Evolutionary conservation across 2,329 filamentous ascomycete genomes (phyloP).

Genomic region (Onygena corvina): DNA sequence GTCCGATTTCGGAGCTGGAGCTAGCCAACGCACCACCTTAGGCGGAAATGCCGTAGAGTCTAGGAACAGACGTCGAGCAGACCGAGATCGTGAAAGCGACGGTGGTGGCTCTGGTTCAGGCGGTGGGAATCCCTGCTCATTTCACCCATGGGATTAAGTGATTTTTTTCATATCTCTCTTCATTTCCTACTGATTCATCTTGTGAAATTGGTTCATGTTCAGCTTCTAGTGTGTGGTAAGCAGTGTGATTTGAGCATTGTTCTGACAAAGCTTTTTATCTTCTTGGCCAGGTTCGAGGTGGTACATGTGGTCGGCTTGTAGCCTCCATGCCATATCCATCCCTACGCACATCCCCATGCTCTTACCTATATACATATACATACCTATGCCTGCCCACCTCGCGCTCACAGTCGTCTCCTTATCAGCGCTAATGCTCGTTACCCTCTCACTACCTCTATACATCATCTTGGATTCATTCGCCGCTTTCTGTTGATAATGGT

Average conservation of each 20-base stretch:
- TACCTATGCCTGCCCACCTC: not conserved
- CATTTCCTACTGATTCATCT: not conserved
- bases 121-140: slow-evolving; percentile 14
- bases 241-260: not conserved
- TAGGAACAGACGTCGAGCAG: slow-evolving; percentile 3
- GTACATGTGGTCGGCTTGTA: not conserved
- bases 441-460: slow-evolving; percentile 1
- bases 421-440: not conserved
- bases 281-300: not conserved
- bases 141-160: slow-evolving; percentile 7
- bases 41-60: not conserved
- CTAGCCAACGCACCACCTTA: not conserved
- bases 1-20: slow-evolving; percentile 32
- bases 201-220: not conserved
- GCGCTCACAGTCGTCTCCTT: not conserved
- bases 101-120: slow-evolving; percentile 23
- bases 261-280: slow-evolving; percentile 1
- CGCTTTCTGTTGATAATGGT: not conserved
- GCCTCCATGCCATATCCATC: not conserved
- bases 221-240: not conserved
- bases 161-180: not conserved
- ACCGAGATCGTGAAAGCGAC: slow-evolving; percentile 12
- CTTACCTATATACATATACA: not conserved
- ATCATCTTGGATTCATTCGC: not conserved
- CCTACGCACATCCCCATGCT: not conserved